Conservation (phyloP, 2,329 filamentous ascomycete genomes). For the Ascochyta koolunga region DNA sequence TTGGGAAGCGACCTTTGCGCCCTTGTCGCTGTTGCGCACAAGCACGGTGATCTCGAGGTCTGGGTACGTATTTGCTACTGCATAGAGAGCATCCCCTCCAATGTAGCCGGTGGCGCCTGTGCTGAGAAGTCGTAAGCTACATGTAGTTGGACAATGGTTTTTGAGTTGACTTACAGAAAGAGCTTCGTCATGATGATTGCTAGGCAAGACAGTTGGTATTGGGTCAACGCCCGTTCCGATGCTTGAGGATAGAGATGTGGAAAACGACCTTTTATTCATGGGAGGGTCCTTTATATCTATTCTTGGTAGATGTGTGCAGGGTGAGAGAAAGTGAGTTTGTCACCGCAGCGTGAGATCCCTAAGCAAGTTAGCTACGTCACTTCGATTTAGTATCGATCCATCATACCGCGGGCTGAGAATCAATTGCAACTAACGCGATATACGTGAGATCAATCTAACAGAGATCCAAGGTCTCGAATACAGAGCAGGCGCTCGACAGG, state of each 20-base stretch:
- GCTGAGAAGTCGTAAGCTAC: slow-evolving; percentile 15
- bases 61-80: slow-evolving; percentile 53
- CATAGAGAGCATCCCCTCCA: slow-evolving; percentile 38
- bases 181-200: slow-evolving; percentile 32
- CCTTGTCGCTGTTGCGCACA: slow-evolving; percentile 57
- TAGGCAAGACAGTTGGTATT: neutral
- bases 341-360: neutral
- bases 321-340: neutral
- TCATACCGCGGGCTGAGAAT: neutral
- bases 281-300: neutral
- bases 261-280: neutral
- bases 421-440: neutral
- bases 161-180: slow-evolving; percentile 28
- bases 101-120: slow-evolving; percentile 45
- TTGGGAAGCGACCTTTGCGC: slow-evolving; percentile 51
- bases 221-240: neutral
- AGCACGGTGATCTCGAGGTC: slow-evolving; percentile 58
- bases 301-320: neutral
- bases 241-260: neutral
- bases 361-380: slow-evolving; percentile 15
- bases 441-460: neutral
- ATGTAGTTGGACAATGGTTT: neutral
- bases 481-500: neutral
- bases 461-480: neutral
- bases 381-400: neutral